phyloP scores from a whole-genome alignment of 179 eudicot genomes.

The Corrigiola litoralis region DNA sequence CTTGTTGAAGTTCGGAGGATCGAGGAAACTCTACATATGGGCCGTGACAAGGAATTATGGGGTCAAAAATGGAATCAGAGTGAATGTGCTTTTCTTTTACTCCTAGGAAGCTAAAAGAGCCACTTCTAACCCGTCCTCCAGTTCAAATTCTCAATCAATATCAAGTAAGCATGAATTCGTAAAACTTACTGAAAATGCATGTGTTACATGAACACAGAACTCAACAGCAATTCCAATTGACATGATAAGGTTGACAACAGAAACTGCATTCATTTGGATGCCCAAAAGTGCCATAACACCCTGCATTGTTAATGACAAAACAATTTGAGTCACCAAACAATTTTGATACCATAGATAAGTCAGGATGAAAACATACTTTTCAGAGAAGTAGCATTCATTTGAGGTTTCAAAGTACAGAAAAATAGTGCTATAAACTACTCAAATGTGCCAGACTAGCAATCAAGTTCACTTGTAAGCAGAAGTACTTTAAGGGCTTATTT shows the following conservation, averaged over 20 bases:
- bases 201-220: conserved; percentile 93
- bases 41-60: too few relatives aligned
- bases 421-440: neutral
- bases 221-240: conserved; percentile 96
- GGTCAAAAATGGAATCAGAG: too few relatives aligned
- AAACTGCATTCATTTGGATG: conserved; percentile 88
- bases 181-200: conserved; percentile 85
- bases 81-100: too few relatives aligned
- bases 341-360: conserved; percentile 5
- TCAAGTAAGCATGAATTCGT: neutral
- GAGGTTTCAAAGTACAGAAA: neutral
- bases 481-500: neutral
- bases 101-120: too few relatives aligned
- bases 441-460: neutral
- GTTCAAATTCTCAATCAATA: neutral
- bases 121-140: neutral
- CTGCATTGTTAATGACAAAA: conserved; percentile 41
- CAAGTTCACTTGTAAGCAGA: neutral
- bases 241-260: conserved; percentile 96
- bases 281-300: conserved; percentile 89
- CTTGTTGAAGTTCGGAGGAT: too few relatives aligned
- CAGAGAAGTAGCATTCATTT: neutral
- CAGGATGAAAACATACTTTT: neutral
- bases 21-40: too few relatives aligned
- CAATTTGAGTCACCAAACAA: conserved; percentile 1